Evolutionary conservation across 2,329 filamentous ascomycete genomes (phyloP), one percentile per base, ranked within the genome.

Genomic region (Verticillium zaregamsianum): DNA sequence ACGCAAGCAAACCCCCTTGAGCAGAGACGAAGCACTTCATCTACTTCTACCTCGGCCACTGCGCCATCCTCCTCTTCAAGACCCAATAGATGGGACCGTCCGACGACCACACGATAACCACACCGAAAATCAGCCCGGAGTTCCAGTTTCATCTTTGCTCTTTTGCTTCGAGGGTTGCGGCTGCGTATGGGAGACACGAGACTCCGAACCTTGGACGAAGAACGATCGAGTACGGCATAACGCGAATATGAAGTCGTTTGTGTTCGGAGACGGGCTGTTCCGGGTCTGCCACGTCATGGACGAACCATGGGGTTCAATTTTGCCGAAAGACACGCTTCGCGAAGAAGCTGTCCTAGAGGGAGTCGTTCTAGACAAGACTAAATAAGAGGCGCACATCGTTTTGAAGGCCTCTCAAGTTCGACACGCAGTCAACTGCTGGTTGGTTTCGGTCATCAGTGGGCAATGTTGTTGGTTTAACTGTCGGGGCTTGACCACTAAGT

Each of bases 1-100:
- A 33, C 25, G 9, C 45, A 54, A 32, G 37, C 32, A 6, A 37
- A 17, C 23, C 15, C 23, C 23, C 32, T 20, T 5, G 23, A 45
- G 40, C 80, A 97, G 95, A 98, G 79, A 98, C 95, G 32, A 98
- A 98, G 82, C 95, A 99, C 79, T 99, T 99, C 82, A 97, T 99
- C 76, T 99, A 99, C 82, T 99, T 99, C 82, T 99, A 99, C 82
- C 90, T 99, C 63, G 95, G 95, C 60, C 95, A 98, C 83, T 97
- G 93, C 77, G 95, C 95, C 63, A 98, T 99, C 74, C 86, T 99
- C 61, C 88, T 99, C 59, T 99, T 98, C 88, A 99, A 99, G 86
- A 99, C 95, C 49, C 94, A 97, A 86, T 98, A 88, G 73, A 69
- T 52, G 55, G 59, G 31, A 54, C 60, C 23, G 20, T 25, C 31